phyloP scores from a whole-genome alignment of 805 yeast genomes.

The Peterozyma toletana region DNA sequence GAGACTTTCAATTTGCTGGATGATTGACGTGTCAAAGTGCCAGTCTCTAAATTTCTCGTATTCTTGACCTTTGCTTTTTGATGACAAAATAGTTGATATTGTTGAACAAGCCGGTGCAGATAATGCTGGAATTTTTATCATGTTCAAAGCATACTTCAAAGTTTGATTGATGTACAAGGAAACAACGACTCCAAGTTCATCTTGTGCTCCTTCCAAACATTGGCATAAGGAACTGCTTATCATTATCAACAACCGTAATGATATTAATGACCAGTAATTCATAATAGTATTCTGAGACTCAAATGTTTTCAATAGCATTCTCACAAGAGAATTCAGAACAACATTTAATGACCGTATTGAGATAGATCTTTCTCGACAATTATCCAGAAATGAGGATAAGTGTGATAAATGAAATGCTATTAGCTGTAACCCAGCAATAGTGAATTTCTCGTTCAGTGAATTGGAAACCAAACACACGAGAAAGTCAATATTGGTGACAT shows the following conservation, averaged over 20 bases:
- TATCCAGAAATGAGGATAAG: neutral
- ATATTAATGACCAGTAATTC: constrained; percentile 21
- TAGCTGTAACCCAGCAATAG: constrained; percentile 21
- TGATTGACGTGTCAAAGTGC: constrained; percentile 30
- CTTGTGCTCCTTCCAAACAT: neutral
- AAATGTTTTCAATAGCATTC: constrained; percentile 14
- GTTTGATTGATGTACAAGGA: constrained; percentile 14
- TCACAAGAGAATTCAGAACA: neutral
- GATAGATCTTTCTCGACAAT: constrained; percentile 15
- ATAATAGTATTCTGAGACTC: constrained; percentile 11
- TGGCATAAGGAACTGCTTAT: constrained; percentile 1
- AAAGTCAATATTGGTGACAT: constrained; percentile 21
- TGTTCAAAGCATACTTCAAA: constrained; percentile 27
- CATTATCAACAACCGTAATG: constrained; percentile 13
- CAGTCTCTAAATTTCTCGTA: constrained; percentile 1
- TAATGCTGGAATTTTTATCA: constrained; percentile 23
- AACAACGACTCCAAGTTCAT: neutral
- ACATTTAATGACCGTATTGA: constrained; percentile 15
- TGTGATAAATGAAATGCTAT: constrained; percentile 17
- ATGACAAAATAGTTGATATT: constrained; percentile 12
- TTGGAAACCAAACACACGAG: constrained; percentile 13
- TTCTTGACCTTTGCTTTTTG: neutral
- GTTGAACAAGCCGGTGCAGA: constrained; percentile 25
- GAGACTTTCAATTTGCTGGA: constrained; percentile 39
- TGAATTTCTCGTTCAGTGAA: constrained; percentile 11